Base-by-base conservation (phyloP, 2,329 filamentous ascomycete species). In the Epichloe sp. region DNA sequence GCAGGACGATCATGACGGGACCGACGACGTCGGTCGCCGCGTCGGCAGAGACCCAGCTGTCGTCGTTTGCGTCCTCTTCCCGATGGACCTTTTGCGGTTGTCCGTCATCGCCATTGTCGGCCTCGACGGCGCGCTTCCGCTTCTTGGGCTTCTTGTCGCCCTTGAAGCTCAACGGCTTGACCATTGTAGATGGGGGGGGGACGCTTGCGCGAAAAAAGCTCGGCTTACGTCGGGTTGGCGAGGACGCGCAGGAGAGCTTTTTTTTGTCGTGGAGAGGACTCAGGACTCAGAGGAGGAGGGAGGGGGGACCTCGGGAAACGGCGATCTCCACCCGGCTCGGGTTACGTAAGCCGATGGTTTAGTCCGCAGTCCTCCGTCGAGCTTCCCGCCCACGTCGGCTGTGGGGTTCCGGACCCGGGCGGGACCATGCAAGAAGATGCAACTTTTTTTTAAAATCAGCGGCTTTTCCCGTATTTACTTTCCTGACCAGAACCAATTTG, bases 111-210 rank as follows among this genome's bases (percentile, higher is more conserved):
- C 71, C 67, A 53, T 74, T 70, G 43, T 79, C 73, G 43, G 71
- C 71, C 7, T 35, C 47, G 49, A 23, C 23, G 46, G 77, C 70
- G 59, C 86, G 82, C 77, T 95, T 96, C 66, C 88, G 80, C 75
- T 96, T 96, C 70, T 93, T 95, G 53, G 80, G 72, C 71, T 93
- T 93, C 70, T 94, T 96, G 71, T 98, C 93, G 74, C 93, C 93
- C 71, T 98, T 98, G 77, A 98, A 98, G 47, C 82, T 76, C 53
- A 98, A 79, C 46, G 91, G 83, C 67, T 95, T 96, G 59, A 95
- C 84, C 86, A 93, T 93, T 55, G 26, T 44, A 45, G 47, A 38
- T 47, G 15, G 42, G 11, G 23, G 23, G 2, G 7, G 52, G 53
- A 44, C 50, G 53, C 21, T 5, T 46, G 35, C 21, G 46, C 10